Base-by-base conservation (phyloP, 805 yeast genomes). In the Metschnikowia rubicola region DNA sequence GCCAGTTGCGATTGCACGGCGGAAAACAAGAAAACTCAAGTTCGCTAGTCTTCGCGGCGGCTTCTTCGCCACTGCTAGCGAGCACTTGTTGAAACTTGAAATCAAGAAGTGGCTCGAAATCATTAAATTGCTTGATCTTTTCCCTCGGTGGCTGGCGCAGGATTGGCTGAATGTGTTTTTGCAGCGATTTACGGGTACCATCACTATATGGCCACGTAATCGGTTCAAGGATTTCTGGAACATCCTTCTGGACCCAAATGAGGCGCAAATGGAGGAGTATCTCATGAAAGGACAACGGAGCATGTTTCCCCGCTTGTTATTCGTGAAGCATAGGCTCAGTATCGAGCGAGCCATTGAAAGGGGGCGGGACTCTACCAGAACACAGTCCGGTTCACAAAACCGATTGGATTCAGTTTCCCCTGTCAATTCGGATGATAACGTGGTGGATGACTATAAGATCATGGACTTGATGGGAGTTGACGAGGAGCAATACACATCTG, bases 91-190 rank as follows among this genome's bases (percentile, higher is more conserved):
- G 55, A 83, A 84, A 58, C 71, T 86, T 48, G 95, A 86, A 56
- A 81, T 86, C 50, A 75, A 77, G n/a, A 86, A 87, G 63, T 86
- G 94, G 89, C 63, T 86, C 39, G 81, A 83, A 55, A 71, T 86
- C 54, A 73, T 84, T 36, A 79, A 82, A 41, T 75, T 79, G 12
- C 71, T 86, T 42, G 88, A 86, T 50, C 67, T 86, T 21, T 68
- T 85, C 39, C 95, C 95, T 2, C 77, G 78, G 50, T 62, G 85
- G 37, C 64, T 83, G 69, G 84, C 84, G 55, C 88, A 83, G 62
- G 94, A 86, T 64, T 87, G 92, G 92, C 83, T 88, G 53, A 81
- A 79, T 57, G 75, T 86, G 13, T 86, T 87, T 76, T 66, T 87
- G 29, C 95, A 86, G 66, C 69, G 76, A 48, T 86, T 87, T 59